Evolutionary conservation across 129 eudicot species (phyloP).

Genomic region (Pittosporum tobira): DNA sequence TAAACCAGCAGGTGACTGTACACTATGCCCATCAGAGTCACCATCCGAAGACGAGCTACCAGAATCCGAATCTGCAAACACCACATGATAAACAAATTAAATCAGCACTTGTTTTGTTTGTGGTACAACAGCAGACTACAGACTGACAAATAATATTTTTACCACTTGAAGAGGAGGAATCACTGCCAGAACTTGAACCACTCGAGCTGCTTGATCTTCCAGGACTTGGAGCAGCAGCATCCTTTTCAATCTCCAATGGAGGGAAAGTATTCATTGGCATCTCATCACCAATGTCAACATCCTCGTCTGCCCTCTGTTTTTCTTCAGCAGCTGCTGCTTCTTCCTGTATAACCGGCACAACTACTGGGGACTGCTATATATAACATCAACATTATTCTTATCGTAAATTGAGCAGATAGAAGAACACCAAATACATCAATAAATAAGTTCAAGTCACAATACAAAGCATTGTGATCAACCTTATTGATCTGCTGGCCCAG

Average conservation of each 20-base stretch:
- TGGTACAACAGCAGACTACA: background rate
- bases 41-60: conserved; percentile 32
- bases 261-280: conserved; percentile 31
- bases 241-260: conserved; percentile 44
- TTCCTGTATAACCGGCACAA: no score
- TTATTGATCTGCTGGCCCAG: conserved; percentile 6
- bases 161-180: conserved; percentile 55
- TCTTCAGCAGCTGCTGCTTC: no score
- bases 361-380: conserved; percentile 11
- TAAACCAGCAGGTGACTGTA: conserved; percentile 23
- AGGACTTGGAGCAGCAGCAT: no score
- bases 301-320: conserved; percentile 40
- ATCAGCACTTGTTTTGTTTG: background rate
- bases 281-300: conserved; percentile 60
- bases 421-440: no score
- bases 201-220: conserved; percentile 32
- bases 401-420: background rate
- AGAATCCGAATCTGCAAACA: conserved; percentile 31
- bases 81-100: background rate
- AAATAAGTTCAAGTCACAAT: no score
- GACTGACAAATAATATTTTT: background rate
- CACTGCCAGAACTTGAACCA: conserved; percentile 39
- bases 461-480: conserved; percentile 20
- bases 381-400: background rate
- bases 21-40: conserved; percentile 28